Evolutionary conservation across 805 yeast species (phyloP), one percentile per base, ranked within the genome.

Genomic region (Ogataea degrootiae): DNA sequence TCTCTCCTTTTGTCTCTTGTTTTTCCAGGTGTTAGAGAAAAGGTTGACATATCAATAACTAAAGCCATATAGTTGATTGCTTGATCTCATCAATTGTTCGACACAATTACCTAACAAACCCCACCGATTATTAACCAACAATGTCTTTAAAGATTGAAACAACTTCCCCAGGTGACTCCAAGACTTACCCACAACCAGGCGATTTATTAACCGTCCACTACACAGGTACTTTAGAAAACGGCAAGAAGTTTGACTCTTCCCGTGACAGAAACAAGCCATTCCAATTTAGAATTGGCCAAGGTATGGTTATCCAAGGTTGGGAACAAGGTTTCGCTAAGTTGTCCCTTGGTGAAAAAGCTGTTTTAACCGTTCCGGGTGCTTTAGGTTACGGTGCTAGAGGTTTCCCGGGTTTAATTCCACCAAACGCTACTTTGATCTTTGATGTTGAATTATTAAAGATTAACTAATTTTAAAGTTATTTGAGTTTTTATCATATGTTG

Each of bases 281-380:
- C 83, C 92, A 88, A 70, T 86, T 96, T 69, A 73, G 75, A 71
- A 88, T 92, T 66, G 97, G 98, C 69, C 96, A 87, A 57, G 97
- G 97, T 56, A 96, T 86, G 73, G 97, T 92, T 58, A 92, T 92
- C 73, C 82, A 82, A 66, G 98, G 97, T 57, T 92, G 97, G 97
- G 97, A 91, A 65, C 87, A 82, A 63, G 96, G 91, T 53, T 88
- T 90, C 67, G 96, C 97, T 47, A 82, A 90, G 71, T 77, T 92
- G 67, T 85, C 96, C 45, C 79, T 90, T 44, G 98, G 98, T 62
- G 89, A 94, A 73, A 87, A 85, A 76, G 96, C 97, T 44, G 79
- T 85, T 66, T 76, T 92, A 65, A 89, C 95, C 61, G 89, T 92
- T 61, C 95, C 97, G 61, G 96, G 96, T 56, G 80, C 82, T 61